A percentile compares a stretch with the other conserved stretches of the same genome.
These are phyloP conservation scores for Thelephora terrestris DNA, from an alignment of 1,284 basidiomycete genomes.

Conservation along the genomic window DNA sequence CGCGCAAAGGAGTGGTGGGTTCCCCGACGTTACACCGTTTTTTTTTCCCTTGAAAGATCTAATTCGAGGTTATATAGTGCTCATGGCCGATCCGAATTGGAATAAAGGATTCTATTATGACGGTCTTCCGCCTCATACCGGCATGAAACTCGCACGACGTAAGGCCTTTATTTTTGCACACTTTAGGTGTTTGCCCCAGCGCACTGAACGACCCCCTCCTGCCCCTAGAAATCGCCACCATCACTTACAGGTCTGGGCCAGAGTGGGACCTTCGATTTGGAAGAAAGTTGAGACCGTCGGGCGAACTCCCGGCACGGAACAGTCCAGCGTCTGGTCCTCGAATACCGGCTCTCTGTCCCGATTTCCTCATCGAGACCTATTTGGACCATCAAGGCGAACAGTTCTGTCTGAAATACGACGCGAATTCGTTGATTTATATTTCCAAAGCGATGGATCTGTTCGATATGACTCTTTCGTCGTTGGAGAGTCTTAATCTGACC, in stretches of 20 bases:
- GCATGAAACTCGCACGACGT: slow-evolving; percentile 98
- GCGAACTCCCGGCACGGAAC: slow-evolving; percentile 23
- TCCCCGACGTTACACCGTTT: background rate
- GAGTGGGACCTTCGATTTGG: slow-evolving; percentile 99
- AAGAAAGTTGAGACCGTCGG: slow-evolving; percentile 46
- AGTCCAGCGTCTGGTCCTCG: slow-evolving; percentile 27
- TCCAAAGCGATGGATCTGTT: slow-evolving; percentile 99
- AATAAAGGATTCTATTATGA: slow-evolving; percentile 98
- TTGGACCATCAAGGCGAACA: slow-evolving; percentile 97
- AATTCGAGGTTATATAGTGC: slow-evolving; percentile 41
- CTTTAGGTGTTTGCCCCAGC: background rate
- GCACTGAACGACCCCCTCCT: slow-evolving; percentile 3
- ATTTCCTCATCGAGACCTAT: slow-evolving; percentile 98
- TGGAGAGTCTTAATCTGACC: slow-evolving; percentile 54
- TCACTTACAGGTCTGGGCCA: slow-evolving; percentile 97
- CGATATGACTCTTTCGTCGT: slow-evolving; percentile 81
- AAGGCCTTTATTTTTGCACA: slow-evolving; percentile 27
- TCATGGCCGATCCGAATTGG: slow-evolving; percentile 99
- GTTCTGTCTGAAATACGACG: slow-evolving; percentile 98
- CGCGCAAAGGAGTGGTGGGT: slow-evolving; percentile 86
- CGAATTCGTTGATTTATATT: slow-evolving; percentile 97
- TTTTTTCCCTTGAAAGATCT: slow-evolving; percentile 5
- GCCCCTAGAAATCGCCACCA: slow-evolving; percentile 87
- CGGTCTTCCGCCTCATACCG: slow-evolving; percentile 87
- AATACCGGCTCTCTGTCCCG: slow-evolving; percentile 80